These are phyloP conservation scores for Nothophytophthora sp. DNA, from an alignment of 352 stramenopile genomes.

Conservation along the genomic window DNA sequence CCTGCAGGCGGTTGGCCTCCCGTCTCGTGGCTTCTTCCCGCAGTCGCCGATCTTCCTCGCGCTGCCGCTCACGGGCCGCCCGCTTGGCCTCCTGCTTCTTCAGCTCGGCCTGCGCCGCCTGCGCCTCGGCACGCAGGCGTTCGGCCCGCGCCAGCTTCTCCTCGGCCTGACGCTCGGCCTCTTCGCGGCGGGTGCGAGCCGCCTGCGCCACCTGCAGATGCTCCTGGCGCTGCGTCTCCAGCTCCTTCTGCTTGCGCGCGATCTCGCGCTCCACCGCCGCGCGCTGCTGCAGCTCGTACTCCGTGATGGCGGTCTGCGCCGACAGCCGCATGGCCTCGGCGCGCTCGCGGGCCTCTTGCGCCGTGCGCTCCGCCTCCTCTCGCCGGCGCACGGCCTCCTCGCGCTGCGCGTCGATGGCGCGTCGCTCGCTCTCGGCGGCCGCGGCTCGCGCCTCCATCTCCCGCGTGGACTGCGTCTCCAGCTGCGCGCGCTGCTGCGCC, in stretches of 20 bases:
- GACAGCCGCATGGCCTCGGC: constrained; percentile 62
- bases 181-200: constrained; percentile 51
- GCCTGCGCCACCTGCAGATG: constrained; percentile 57
- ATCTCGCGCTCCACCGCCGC: constrained; percentile 62
- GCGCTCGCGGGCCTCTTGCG: constrained; percentile 61
- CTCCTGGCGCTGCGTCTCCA: constrained; percentile 62
- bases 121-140: constrained; percentile 50
- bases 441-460: constrained; percentile 26
- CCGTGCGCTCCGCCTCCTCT: constrained; percentile 58
- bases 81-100: constrained; percentile 60
- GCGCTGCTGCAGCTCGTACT: constrained; percentile 69
- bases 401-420: constrained; percentile 51
- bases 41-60: constrained; percentile 52
- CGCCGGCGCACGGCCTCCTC: constrained; percentile 46
- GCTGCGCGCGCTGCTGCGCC: constrained; percentile 45
- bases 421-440: constrained; percentile 39
- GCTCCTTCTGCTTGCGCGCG: constrained; percentile 53
- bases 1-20: constrained; percentile 58
- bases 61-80: constrained; percentile 35
- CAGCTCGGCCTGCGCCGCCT: constrained; percentile 55
- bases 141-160: constrained; percentile 63
- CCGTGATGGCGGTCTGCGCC: constrained; percentile 57
- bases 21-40: constrained; percentile 60
- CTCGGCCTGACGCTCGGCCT: constrained; percentile 51
- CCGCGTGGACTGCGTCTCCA: constrained; percentile 30